A percentile compares a stretch with the other conserved stretches of the same genome.
These are phyloP conservation scores for Stagonosporopsis cucurbitacearum DNA, from an alignment of 2,329 filamentous ascomycete genomes.

Conservation along the genomic window DNA sequence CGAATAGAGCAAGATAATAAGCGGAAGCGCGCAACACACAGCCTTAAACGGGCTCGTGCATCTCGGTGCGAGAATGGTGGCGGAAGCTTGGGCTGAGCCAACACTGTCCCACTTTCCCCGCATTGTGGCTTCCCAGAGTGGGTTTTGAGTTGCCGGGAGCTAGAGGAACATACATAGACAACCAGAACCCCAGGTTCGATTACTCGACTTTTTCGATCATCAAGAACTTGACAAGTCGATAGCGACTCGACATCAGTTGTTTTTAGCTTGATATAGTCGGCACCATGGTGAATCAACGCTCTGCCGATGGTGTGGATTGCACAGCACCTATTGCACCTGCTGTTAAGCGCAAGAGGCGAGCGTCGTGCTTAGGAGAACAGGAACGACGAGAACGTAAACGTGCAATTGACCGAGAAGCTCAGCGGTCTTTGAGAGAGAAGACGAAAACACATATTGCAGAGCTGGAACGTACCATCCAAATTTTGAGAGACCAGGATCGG, in stretches of 20 bases:
- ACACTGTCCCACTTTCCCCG: slow-evolving; percentile 31
- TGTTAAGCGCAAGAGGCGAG: slow-evolving; percentile 43
- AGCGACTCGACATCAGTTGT: slow-evolving; percentile 19
- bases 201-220: slow-evolving; percentile 24
- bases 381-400: slow-evolving; percentile 45
- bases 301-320: slow-evolving; percentile 32
- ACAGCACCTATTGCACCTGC: slow-evolving; percentile 33
- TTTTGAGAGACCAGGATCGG: slow-evolving; percentile 42
- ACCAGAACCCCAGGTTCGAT: neutral
- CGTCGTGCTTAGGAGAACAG: slow-evolving; percentile 45
- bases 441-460: slow-evolving; percentile 49
- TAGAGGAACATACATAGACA: slow-evolving; percentile 22
- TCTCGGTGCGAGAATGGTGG: neutral
- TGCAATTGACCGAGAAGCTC: slow-evolving; percentile 47
- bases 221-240: slow-evolving; percentile 13
- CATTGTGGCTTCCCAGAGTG: slow-evolving; percentile 22
- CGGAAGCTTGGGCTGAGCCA: neutral
- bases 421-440: slow-evolving; percentile 46
- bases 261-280: slow-evolving; percentile 16
- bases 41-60: too few relatives aligned
- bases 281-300: slow-evolving; percentile 35
- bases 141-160: neutral
- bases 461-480: slow-evolving; percentile 45
- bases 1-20: too few relatives aligned
- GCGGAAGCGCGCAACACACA: too few relatives aligned